Evolutionary conservation across 768 basidiomycete species (phyloP).

Genomic region (Pleurotus platypus): DNA sequence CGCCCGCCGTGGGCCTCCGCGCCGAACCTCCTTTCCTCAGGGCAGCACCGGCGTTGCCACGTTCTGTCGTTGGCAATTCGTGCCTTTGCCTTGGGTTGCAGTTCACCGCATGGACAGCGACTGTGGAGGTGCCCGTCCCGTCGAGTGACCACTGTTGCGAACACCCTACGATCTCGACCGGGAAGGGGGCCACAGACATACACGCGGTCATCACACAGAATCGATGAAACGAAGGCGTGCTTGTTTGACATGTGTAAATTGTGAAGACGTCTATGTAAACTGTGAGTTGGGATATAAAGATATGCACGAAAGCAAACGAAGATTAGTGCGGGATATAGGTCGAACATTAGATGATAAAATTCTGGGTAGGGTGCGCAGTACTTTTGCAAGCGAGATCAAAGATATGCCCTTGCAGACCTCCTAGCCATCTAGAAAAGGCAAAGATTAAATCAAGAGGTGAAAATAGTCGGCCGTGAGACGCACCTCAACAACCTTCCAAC

Average conservation of each 20-base stretch:
- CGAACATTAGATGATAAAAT: background rate
- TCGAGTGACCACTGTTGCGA: too few relatives aligned
- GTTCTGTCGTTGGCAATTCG: too few relatives aligned
- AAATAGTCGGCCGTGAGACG: conserved; percentile 16
- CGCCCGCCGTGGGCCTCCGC: too few relatives aligned
- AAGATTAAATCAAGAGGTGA: background rate
- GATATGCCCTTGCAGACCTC: conserved; percentile 26
- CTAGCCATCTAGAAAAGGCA: conserved; percentile 21
- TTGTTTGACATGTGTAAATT: background rate
- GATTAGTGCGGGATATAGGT: background rate
- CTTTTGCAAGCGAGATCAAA: conserved; percentile 13
- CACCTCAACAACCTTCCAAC: conserved; percentile 98
- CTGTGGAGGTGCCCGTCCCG: too few relatives aligned
- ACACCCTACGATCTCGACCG: too few relatives aligned
- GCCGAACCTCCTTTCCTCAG: too few relatives aligned
- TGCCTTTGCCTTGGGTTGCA: too few relatives aligned
- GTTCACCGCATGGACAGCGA: too few relatives aligned
- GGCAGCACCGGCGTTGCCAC: too few relatives aligned
- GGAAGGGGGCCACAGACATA: too few relatives aligned
- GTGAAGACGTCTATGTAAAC: background rate
- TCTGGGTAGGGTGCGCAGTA: background rate
- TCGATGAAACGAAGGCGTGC: too few relatives aligned
- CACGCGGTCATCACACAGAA: too few relatives aligned
- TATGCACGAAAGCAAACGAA: conserved; percentile 4
- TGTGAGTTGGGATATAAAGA: conserved; percentile 1